These are phyloP conservation scores for Tephrocybe sp. DNA, from an alignment of 768 basidiomycete genomes.

Conservation along the genomic window DNA sequence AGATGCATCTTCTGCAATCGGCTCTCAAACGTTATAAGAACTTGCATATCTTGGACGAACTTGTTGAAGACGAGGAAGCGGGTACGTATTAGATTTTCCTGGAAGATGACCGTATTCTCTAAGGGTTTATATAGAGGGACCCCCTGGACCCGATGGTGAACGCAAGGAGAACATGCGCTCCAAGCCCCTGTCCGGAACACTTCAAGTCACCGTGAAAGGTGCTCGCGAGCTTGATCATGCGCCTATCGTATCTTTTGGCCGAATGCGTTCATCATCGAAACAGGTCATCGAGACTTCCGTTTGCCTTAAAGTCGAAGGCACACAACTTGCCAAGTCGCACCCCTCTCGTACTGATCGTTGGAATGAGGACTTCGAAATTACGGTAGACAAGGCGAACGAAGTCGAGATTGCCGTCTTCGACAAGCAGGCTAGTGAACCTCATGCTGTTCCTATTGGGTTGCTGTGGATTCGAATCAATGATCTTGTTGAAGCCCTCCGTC, in stretches of 20 bases:
- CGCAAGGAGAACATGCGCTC: constrained; percentile 89
- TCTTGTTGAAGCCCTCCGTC: constrained; percentile 87
- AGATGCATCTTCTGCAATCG: constrained; percentile 89
- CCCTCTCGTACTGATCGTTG: constrained; percentile 94
- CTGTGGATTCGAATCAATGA: constrained; percentile 95
- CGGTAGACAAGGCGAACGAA: constrained; percentile 98
- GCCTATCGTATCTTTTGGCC: constrained; percentile 57
- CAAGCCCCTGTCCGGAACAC: constrained; percentile 93
- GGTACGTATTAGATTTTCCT: constrained; percentile 35
- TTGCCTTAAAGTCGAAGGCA: constrained; percentile 95
- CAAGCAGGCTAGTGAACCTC: constrained; percentile 77
- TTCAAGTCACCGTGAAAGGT: constrained; percentile 83
- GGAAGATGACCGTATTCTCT: not conserved
- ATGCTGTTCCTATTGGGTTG: constrained; percentile 89
- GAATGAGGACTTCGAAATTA: constrained; percentile 97
- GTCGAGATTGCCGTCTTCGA: constrained; percentile 96
- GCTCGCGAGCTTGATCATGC: constrained; percentile 96
- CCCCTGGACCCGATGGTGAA: constrained; percentile 71
- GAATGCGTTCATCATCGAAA: constrained; percentile 78
- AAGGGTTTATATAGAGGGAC: constrained; percentile 27
- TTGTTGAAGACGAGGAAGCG: constrained; percentile 81
- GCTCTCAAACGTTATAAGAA: constrained; percentile 97
- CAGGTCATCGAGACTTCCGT: constrained; percentile 83
- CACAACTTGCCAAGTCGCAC: constrained; percentile 88
- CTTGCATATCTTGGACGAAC: constrained; percentile 88